Evolutionary conservation across 768 basidiomycete species (phyloP), one percentile per base, ranked within the genome.

Genomic region (Cystoderma amianthinum): DNA sequence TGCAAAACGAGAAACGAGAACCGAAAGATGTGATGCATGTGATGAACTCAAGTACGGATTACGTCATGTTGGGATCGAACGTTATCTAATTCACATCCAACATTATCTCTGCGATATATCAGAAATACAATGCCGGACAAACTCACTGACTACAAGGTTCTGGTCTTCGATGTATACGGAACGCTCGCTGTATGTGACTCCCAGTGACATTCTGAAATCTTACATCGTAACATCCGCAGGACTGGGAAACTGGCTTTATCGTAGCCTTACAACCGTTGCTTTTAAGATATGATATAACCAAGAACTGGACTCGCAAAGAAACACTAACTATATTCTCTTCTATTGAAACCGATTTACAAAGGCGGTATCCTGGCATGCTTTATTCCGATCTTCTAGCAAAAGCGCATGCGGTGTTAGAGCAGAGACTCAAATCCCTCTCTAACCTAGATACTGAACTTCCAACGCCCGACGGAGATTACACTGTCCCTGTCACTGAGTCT

Each of bases 81-180:
- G n/a, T n/a, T n/a, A n/a, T n/a, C n/a, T n/a, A n/a, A n/a, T n/a
- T n/a, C n/a, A n/a, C n/a, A n/a, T n/a, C n/a, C n/a, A n/a, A n/a
- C n/a, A n/a, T n/a, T n/a, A n/a, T n/a, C n/a, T n/a, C n/a, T n/a
- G n/a, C n/a, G n/a, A n/a, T n/a, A n/a, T n/a, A n/a, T n/a, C n/a
- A n/a, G n/a, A n/a, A n/a, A n/a, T n/a, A n/a, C n/a, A n/a, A n/a
- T n/a, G n/a, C n/a, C n/a, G n/a, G n/a, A n/a, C n/a, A n/a, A n/a
- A n/a, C 49, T 77, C 15, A 66, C 63, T 5, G 64, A 71, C 52
- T 63, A 65, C 58, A 68, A 70, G 54, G 72, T 71, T 17, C 69
- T 88, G 32, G 63, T 85, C 36, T 84, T 85, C 53, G 86, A 90
- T 48, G 80, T 84, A 45, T 88, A 87, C 47, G 85, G 81, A 3